phyloP scores from a whole-genome alignment of 768 basidiomycete species.

The Paxillus rubicundulus region DNA sequence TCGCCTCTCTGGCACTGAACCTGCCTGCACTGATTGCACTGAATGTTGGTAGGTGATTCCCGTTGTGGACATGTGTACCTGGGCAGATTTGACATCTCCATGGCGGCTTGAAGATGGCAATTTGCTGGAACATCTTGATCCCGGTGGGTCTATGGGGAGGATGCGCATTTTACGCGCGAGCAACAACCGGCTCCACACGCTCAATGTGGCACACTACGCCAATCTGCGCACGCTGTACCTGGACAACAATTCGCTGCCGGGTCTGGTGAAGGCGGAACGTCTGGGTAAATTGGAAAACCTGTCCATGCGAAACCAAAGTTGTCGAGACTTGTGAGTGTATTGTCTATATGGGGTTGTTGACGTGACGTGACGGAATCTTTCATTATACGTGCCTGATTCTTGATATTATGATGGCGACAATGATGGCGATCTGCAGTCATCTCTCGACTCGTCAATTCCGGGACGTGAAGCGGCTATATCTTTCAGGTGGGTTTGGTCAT shows the following conservation, averaged over 20 bases:
- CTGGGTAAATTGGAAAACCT: constrained; percentile 82
- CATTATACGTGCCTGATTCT: constrained; percentile 35
- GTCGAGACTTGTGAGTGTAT: constrained; percentile 66
- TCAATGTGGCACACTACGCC: constrained; percentile 62
- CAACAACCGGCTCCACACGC: constrained; percentile 68
- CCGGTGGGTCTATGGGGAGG: constrained; percentile 56
- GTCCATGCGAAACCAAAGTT: constrained; percentile 86
- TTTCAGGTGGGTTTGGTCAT: constrained; percentile 67
- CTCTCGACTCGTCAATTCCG: constrained; percentile 66
- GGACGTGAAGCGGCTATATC: constrained; percentile 91
- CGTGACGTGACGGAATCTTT: constrained; percentile 38
- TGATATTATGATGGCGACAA: constrained; percentile 29
- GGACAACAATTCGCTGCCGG: constrained; percentile 72
- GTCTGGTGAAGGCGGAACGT: constrained; percentile 52
- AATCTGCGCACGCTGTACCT: constrained; percentile 88
- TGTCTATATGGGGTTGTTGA: constrained; percentile 8
- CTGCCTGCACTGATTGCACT: constrained; percentile 65
- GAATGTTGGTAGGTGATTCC: constrained; percentile 72
- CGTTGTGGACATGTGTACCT: constrained; percentile 9
- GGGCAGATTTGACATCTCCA: constrained; percentile 10
- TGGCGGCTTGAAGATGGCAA: constrained; percentile 63
- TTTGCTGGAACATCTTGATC: constrained; percentile 51
- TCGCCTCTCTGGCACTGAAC: constrained; percentile 56
- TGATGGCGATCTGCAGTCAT: constrained; percentile 38
- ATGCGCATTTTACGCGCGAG: constrained; percentile 84